phyloP scores from a whole-genome alignment of 2,329 filamentous ascomycete genomes.

The Xylaria sp. region DNA sequence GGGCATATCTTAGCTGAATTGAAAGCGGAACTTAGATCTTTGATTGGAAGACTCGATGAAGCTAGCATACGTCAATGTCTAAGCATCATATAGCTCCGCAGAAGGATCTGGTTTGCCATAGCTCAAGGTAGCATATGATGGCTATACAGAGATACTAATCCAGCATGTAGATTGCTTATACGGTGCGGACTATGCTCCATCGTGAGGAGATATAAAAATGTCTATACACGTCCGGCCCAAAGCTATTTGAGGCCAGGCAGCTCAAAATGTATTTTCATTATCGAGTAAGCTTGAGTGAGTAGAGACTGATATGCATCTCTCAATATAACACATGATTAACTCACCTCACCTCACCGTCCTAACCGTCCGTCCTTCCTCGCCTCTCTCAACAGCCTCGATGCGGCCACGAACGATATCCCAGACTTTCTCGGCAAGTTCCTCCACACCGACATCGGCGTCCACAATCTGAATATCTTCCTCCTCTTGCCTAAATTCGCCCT shows the following conservation, averaged over 20 bases:
- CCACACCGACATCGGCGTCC: slow-evolving; percentile 64
- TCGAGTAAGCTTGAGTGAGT: neutral
- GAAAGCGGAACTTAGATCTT: neutral
- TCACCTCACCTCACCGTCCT: slow-evolving; percentile 57
- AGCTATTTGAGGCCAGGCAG: neutral
- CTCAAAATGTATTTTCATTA: neutral
- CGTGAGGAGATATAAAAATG: neutral
- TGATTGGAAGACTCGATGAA: neutral
- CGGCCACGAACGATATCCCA: slow-evolving; percentile 63
- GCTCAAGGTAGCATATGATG: neutral
- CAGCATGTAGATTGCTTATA: neutral
- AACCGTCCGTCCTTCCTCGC: slow-evolving; percentile 60
- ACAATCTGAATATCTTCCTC: slow-evolving; percentile 66
- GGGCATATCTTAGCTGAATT: neutral
- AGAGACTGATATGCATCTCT: neutral
- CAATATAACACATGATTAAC: neutral
- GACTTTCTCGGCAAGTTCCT: slow-evolving; percentile 67
- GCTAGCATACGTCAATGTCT: neutral
- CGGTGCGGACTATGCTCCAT: neutral
- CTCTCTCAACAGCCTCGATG: slow-evolving; percentile 62
- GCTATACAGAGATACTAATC: neutral
- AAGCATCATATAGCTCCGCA: no score
- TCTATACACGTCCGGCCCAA: neutral
- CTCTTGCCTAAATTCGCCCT: slow-evolving; percentile 58
- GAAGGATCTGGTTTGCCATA: neutral